Base-by-base conservation (phyloP, 352 stramenopile genomes). In the Pythium chondricola region DNA sequence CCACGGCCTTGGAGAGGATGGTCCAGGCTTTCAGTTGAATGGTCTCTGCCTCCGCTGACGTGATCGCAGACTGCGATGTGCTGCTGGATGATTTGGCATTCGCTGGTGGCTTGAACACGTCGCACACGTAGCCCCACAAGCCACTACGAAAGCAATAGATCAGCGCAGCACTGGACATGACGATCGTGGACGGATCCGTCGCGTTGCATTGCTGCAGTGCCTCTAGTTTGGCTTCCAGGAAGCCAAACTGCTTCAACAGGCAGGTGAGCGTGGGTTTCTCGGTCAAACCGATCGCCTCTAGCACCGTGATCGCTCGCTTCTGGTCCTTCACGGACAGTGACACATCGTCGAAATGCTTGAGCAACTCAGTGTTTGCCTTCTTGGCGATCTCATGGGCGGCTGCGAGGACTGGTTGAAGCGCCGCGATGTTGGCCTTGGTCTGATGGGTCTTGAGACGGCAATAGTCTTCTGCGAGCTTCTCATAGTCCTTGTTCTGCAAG, bases 381-480 rank as follows among this genome's bases (percentile, higher is more conserved):
- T 69, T 56, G 10, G 78, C 78, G 32, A 85, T 85, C 18, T 75
- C 65, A 26, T 88, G 71, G 2, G 75, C 78, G 0, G 78, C 69
- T 13, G 61, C 40, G 10, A 88, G 66, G 4, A 87, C 75, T 2
- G 64, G 61, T 39, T 87, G 76, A 5, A 92, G 52, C 22, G 63
- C 66, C 3, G 63, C 47, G 43, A 88, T 67, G 38, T 74, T 86
- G 25, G 75, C 67, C 27, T 88, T 90, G 26, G 60, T 50, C 42
- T 68, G 82, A 35, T 88, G 71, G 11, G 82, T 60, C 31, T 88
- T 87, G 37, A 92, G 48, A 0, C 76, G 66, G 27, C 68, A 67
- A 46, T 86, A 92, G 33, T 89, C 74, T 16, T 88, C 71, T 0
- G 76, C 80, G 6, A 92, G 64, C 33, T 81, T 83, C 9, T 85